A percentile compares a stretch with the other conserved stretches of the same genome.
phyloP scores from a whole-genome alignment of 305 asterid genomes.

The Ajuga reptans region DNA sequence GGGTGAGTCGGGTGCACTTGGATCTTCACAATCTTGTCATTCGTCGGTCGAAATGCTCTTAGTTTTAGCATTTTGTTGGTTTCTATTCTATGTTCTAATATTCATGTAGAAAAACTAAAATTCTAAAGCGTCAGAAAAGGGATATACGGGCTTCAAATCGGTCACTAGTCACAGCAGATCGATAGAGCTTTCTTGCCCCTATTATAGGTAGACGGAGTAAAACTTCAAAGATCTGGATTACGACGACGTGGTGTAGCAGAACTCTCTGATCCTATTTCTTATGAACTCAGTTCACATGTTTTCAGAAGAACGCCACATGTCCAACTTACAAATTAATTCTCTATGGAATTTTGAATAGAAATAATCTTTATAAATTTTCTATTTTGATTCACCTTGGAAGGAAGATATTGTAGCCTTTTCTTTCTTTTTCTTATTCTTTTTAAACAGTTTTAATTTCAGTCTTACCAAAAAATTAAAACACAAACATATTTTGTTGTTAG shows the following conservation, averaged over 20 bases:
- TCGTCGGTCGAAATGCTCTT: constrained; percentile 82
- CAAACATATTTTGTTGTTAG: too few relatives aligned
- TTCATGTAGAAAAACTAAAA: not conserved
- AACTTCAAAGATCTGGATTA: not conserved
- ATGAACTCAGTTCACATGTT: too few relatives aligned
- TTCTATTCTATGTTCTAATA: not conserved
- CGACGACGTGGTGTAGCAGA: not conserved
- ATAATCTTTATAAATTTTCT: too few relatives aligned
- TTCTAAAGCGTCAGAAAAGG: not conserved
- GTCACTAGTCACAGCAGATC: not conserved
- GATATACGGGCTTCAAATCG: not conserved
- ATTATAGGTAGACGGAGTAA: not conserved
- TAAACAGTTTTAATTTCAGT: too few relatives aligned
- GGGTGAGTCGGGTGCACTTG: constrained; percentile 97
- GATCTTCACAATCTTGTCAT: constrained; percentile 86
- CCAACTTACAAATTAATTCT: too few relatives aligned
- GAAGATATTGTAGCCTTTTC: too few relatives aligned
- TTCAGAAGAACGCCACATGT: too few relatives aligned
- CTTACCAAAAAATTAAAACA: too few relatives aligned
- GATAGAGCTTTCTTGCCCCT: not conserved
- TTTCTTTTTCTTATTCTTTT: too few relatives aligned
- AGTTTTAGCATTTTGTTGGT: constrained; percentile 30
- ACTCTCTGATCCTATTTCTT: too few relatives aligned
- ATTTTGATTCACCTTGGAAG: too few relatives aligned
- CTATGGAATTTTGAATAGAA: too few relatives aligned